phyloP scores from a whole-genome alignment of 129 eudicot genomes.

The Flaveria bidentis region DNA sequence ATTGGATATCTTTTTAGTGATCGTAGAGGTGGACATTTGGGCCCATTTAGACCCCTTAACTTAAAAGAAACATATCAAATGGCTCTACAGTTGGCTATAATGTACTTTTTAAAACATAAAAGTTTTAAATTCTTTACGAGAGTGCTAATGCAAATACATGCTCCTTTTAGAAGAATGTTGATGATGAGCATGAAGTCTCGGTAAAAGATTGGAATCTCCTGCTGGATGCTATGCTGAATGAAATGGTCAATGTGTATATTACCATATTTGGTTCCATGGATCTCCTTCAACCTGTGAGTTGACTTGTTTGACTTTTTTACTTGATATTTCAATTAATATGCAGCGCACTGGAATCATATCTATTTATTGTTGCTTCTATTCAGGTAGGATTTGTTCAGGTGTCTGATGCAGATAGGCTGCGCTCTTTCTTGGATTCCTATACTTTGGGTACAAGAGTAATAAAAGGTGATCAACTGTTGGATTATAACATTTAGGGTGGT shows the following conservation, averaged over 20 bases:
- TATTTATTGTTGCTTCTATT: slow-evolving; percentile 25
- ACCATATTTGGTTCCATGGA: slow-evolving; percentile 75
- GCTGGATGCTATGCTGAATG: slow-evolving; percentile 57
- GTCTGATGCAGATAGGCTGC: slow-evolving; percentile 57
- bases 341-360: background rate
- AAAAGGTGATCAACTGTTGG: slow-evolving; percentile 39
- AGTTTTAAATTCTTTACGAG: background rate
- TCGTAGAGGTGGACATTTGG: background rate
- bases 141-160: slow-evolving; percentile 12
- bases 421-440: slow-evolving; percentile 66
- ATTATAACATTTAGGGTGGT: background rate
- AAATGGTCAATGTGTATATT: slow-evolving; percentile 54
- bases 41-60: background rate
- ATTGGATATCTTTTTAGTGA: background rate
- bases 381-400: slow-evolving; percentile 66
- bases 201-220: slow-evolving; percentile 59
- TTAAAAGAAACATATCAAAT: background rate
- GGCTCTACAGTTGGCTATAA: background rate
- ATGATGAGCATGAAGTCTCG: slow-evolving; percentile 44
- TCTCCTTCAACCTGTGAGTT: slow-evolving; percentile 60
- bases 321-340: background rate
- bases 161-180: slow-evolving; percentile 41
- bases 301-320: slow-evolving; percentile 18
- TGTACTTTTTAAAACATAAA: background rate
- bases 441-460: slow-evolving; percentile 57